phyloP scores from a whole-genome alignment of 192 early-diverging fungal species.

The Podila minutissima region DNA sequence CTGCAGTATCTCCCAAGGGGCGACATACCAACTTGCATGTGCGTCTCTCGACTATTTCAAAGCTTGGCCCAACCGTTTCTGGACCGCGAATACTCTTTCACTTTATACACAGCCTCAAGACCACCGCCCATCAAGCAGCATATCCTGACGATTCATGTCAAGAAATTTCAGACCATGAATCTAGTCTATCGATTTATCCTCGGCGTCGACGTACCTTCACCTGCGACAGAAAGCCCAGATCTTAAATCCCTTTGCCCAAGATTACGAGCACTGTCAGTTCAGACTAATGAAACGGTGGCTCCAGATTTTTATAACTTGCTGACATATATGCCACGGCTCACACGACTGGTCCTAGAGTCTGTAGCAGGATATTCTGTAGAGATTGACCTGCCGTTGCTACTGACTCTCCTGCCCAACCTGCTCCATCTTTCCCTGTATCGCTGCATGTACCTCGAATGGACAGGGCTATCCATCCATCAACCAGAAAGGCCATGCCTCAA shows the following conservation, averaged over 20 bases:
- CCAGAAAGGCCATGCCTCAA: not conserved
- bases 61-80: not conserved
- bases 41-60: not conserved
- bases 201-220: no score
- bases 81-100: not conserved
- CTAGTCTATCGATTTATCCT: no score
- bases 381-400: not conserved
- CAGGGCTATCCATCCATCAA: not conserved
- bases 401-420: not conserved
- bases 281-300: no score
- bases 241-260: no score
- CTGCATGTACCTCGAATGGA: not conserved
- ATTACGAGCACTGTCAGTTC: no score
- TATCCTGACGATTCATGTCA: not conserved
- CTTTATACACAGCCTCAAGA: not conserved
- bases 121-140: not conserved
- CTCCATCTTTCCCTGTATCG: not conserved
- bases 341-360: no score
- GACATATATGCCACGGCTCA: no score
- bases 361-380: no score
- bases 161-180: no score
- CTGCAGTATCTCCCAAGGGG: not conserved
- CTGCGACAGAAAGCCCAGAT: no score
- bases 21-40: not conserved
- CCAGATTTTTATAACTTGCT: no score